Base-by-base conservation (phyloP, 2,329 filamentous ascomycete species). In the Neopestalotiopsis sp. region DNA sequence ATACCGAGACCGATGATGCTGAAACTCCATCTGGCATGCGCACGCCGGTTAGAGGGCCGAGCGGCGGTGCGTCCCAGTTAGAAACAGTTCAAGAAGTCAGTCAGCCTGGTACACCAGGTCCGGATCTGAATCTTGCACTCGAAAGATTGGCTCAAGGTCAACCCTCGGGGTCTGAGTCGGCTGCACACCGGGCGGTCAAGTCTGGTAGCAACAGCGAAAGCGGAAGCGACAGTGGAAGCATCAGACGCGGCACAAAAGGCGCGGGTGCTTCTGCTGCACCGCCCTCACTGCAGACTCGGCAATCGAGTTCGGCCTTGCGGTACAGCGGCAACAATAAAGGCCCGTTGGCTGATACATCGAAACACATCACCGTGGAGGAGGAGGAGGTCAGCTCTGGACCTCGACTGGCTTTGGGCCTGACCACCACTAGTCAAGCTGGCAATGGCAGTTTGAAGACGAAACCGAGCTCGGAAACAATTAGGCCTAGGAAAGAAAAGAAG, bases 351-450 rank as follows among this genome's bases (percentile, higher is more conserved):
- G 93, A 97, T 77, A 91, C 90, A 45, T 88, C 91, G 68, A 90
- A 92, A 77, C 96, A 94, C 75, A 98, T 99, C 94, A 98, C 94
- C 10, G 95, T 98, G 14, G 96, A 99, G 83, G 98, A 96, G 0
- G 96, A 99, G 81, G 97, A 95, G 0, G 96, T 99, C 49, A 92
- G 90, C 58, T 97, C 95, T 3, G 92, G 98, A 67, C 94, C 95
- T 12, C 95, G 97, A 76, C 88, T 95, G 34, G 90, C 92, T 10
- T 85, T 97, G 34, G 90, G 91, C 6, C 82, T 86, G 42, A 89
- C 89, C 49, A 86, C 87, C n/a, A 90, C 90, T 24, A 86, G 88
- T 20, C 89, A 89, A 69, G 91, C 92, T 58, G 81, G 83, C 34
- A 90, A 86, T 74, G 91, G 92, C 58, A 97, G 92, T 72, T 83